These are phyloP conservation scores for Aspergillus sp. DNA, from an alignment of 2,329 filamentous ascomycete species.

Conservation along the genomic window DNA sequence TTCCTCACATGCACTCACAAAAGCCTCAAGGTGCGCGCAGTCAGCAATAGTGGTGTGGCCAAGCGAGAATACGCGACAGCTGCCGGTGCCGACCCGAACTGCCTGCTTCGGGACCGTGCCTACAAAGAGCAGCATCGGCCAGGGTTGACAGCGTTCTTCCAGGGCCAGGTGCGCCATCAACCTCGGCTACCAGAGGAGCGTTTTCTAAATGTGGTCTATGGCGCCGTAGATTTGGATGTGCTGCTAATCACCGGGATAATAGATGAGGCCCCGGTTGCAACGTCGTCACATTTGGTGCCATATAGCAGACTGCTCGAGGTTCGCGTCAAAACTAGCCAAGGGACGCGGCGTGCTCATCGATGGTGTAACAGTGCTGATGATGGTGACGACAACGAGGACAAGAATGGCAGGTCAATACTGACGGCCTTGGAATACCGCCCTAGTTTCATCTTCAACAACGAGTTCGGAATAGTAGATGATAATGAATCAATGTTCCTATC, in stretches of 20 bases:
- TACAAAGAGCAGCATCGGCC: constrained; percentile 58
- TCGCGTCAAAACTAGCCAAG: constrained; percentile 37
- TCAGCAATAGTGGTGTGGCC: constrained; percentile 53
- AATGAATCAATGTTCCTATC: too few species aligned
- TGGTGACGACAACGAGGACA: not conserved
- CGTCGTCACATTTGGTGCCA: constrained; percentile 50
- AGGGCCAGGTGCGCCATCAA: constrained; percentile 36
- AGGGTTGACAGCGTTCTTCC: constrained; percentile 48
- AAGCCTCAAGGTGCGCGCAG: constrained; percentile 31
- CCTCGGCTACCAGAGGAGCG: constrained; percentile 46
- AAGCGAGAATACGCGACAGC: constrained; percentile 52
- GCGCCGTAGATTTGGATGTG: constrained; percentile 43
- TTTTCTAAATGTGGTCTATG: constrained; percentile 44
- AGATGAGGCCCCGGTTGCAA: constrained; percentile 52
- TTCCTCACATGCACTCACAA: constrained; percentile 24
- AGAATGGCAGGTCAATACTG: constrained; percentile 13
- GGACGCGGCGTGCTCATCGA: constrained; percentile 23
- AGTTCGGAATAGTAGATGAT: constrained; percentile 12
- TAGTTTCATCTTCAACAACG: constrained; percentile 48
- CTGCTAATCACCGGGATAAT: constrained; percentile 58
- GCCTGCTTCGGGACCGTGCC: constrained; percentile 46
- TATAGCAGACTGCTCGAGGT: constrained; percentile 50
- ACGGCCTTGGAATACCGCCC: constrained; percentile 31
- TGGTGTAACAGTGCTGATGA: not conserved
- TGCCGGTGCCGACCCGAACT: constrained; percentile 42